Conservation (phyloP, 495 filamentous ascomycete species). For the Podospora australis region DNA sequence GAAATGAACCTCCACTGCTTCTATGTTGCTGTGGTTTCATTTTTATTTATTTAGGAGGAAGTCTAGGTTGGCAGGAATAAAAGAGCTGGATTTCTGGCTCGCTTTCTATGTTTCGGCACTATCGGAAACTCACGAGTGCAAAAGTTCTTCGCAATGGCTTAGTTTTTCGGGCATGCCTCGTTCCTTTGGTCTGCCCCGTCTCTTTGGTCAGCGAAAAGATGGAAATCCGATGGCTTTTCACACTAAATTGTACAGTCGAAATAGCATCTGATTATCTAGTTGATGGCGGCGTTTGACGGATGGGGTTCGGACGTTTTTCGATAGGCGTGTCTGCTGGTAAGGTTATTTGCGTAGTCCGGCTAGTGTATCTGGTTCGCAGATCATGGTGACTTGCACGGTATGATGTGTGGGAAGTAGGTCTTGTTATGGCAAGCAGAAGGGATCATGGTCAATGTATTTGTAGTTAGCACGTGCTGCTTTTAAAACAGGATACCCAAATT, state of each 20-base stretch:
- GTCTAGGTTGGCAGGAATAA: slow-evolving; percentile 6
- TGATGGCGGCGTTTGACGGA: slow-evolving; percentile 24
- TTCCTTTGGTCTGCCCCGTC: slow-evolving; percentile 7
- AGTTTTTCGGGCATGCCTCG: slow-evolving; percentile 4
- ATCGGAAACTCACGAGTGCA: slow-evolving; percentile 14
- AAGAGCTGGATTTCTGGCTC: neutral
- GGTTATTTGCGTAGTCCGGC: slow-evolving; percentile 10
- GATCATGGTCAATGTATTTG: too few species aligned
- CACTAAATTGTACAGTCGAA: slow-evolving; percentile 34
- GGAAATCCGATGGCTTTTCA: slow-evolving; percentile 25
- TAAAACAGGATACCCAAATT: too few species aligned
- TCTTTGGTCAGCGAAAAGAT: slow-evolving; percentile 11
- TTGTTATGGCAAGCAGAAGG: slow-evolving; percentile 20
- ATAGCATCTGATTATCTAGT: slow-evolving; percentile 32
- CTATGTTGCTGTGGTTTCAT: slow-evolving; percentile 13
- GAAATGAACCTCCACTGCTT: too few species aligned
- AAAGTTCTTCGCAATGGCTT: slow-evolving; percentile 17
- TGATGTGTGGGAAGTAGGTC: too few species aligned
- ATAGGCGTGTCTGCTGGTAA: slow-evolving; percentile 19
- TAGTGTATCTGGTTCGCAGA: too few species aligned
- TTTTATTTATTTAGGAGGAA: slow-evolving; percentile 15
- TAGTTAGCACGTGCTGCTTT: too few species aligned
- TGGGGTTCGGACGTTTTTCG: slow-evolving; percentile 12
- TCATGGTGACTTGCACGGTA: too few species aligned
- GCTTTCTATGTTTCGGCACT: slow-evolving; percentile 5